phyloP scores from a whole-genome alignment of 371 early-diverging fungal species.

The Umbelopsis sp. region DNA sequence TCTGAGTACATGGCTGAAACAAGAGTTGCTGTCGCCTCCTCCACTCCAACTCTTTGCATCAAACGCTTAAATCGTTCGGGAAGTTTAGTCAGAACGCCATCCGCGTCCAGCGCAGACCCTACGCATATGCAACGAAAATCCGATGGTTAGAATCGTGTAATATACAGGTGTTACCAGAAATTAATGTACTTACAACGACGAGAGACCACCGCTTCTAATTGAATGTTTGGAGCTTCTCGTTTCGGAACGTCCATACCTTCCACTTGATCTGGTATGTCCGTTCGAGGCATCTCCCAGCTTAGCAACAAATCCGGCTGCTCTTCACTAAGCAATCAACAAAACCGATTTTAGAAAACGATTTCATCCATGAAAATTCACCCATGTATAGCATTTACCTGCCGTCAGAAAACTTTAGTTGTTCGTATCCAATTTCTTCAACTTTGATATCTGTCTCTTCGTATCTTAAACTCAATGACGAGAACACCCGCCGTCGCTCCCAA shows the following conservation, averaged over 20 bases:
- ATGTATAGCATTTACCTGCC: neutral
- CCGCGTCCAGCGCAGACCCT: slow-evolving; percentile 18
- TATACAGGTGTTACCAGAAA: too few relatives aligned
- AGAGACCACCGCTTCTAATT: slow-evolving; percentile 6
- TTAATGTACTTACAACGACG: neutral
- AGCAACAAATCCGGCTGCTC: slow-evolving; percentile 6
- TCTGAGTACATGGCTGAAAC: slow-evolving; percentile 11
- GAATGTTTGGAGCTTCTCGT: slow-evolving; percentile 1
- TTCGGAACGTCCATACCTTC: slow-evolving; percentile 15
- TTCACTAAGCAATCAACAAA: neutral
- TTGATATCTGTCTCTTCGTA: neutral
- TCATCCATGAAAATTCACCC: neutral
- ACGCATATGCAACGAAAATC: neutral
- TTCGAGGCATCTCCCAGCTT: slow-evolving; percentile 15
- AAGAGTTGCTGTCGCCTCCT: neutral
- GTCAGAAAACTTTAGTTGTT: neutral
- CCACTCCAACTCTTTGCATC: slow-evolving; percentile 4
- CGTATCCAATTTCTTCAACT: slow-evolving; percentile 10
- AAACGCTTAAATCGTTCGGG: neutral
- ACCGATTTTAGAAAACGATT: too few relatives aligned
- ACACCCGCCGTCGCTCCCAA: slow-evolving; percentile 3
- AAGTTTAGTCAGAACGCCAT: slow-evolving; percentile 1
- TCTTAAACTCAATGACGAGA: neutral
- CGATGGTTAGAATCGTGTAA: too few relatives aligned
- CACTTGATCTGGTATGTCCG: slow-evolving; percentile 7